Evolutionary conservation across 2,329 filamentous ascomycete genomes (phyloP), one percentile per base, ranked within the genome.

Genomic region (Xylaria sp.): DNA sequence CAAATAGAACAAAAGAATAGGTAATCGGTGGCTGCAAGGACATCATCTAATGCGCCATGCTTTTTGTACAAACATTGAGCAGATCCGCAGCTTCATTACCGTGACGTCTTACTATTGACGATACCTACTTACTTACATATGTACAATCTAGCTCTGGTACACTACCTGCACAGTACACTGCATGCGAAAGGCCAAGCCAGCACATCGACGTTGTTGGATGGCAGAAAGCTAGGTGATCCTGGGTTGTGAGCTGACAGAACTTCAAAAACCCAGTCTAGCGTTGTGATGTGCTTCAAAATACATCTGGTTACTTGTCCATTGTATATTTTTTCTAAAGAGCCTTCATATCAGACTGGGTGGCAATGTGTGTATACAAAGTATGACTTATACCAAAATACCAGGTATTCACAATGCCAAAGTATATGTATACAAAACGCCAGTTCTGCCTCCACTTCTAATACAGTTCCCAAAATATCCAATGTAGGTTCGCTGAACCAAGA

Each of bases 171-270:
- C 46, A 26, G 46, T 49, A 49, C 46, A 49, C 46, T 28, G 13
- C 46, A 49, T 49, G 46, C 46, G 23, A 49, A 28, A 49, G 44
- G 46, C 26, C 46, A 28, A 49, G 11, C 11, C 23, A 28, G 23
- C n/a, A 49, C 7, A 49, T 49, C 23, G 13, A 49, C 46, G 44
- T 54, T 33, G 33, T 28, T 33, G 31, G n/a, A 46, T 54, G 26
- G 31, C 49, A 13, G 31, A 15, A 53, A 33, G 28, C 26, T 53
- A 65, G 20, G 44, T 51, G 23, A 57, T 46, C 23, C 23, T 20
- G 36, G 63, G 40, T 48, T 44, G 36, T 59, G 20, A 53, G 46
- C 44, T 65, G 54, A 65, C 62, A 65, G 62, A 51, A 40, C 48
- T 36, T 51, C 38, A 40, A 56, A 38, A 10, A 6, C 31, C 28